Percentiles rank a stretch among this genome's conserved stretches.
Evolutionary conservation across 2,329 filamentous ascomycete species (phyloP).

Genomic region (Lachnellula cervina): DNA sequence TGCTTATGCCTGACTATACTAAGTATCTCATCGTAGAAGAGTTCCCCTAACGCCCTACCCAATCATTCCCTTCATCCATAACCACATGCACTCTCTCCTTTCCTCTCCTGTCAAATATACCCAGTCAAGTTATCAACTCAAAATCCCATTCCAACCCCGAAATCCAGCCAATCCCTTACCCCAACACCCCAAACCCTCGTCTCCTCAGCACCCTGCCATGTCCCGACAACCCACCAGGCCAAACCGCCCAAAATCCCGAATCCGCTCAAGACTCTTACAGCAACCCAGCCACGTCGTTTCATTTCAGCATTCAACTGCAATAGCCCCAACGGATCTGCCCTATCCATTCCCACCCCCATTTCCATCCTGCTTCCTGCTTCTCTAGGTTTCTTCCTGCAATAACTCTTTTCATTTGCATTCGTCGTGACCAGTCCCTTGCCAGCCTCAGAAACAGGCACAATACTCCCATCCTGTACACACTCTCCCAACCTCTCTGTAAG

Average conservation of each 20-base stretch:
- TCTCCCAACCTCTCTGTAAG: conserved; percentile 62
- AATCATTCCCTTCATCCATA: too few relatives aligned
- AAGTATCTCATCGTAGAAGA: too few relatives aligned
- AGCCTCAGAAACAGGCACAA: conserved; percentile 46
- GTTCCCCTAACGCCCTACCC: too few relatives aligned
- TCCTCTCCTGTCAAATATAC: too few relatives aligned
- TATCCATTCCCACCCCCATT: conserved; percentile 17
- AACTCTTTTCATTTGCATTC: conserved; percentile 8
- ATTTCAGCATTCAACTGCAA: conserved; percentile 65
- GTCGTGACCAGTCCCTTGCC: conserved; percentile 21
- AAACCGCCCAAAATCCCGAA: conserved; percentile 70
- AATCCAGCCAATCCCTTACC: conserved; percentile 22
- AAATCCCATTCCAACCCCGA: conserved; percentile 1
- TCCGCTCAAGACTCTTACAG: conserved; percentile 69
- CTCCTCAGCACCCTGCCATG: conserved; percentile 13
- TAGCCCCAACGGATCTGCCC: conserved; percentile 73
- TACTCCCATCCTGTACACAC: conserved; percentile 60
- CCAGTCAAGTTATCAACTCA: too few relatives aligned
- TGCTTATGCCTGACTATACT: too few relatives aligned
- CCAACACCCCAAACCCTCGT: conserved; percentile 16
- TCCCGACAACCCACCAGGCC: conserved; percentile 53
- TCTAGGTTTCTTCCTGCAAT: conserved; percentile 9
- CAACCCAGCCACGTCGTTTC: conserved; percentile 58
- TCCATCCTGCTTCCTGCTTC: conserved; percentile 4
- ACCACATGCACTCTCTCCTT: too few relatives aligned